phyloP scores from a whole-genome alignment of 176 grass and related monocot genomes.

The Areca catechu region DNA sequence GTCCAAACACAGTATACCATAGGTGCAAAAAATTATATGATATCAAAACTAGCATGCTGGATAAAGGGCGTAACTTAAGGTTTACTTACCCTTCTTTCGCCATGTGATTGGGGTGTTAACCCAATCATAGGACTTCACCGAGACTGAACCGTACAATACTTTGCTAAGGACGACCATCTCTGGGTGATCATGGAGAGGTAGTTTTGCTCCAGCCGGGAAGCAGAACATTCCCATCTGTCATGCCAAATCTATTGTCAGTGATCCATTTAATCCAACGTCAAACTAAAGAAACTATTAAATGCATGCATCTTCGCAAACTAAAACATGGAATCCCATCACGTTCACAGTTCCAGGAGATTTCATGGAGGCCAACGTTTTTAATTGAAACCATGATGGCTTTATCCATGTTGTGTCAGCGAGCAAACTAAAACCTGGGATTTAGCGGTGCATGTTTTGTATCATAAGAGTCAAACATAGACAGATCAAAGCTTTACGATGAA shows the following conservation, averaged over 20 bases:
- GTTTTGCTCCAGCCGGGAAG: slow-evolving; percentile 62
- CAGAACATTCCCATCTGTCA: slow-evolving; percentile 77
- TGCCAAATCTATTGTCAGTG: not conserved
- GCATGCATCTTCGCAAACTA: not conserved
- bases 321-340: not conserved
- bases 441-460: no score
- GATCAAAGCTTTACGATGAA: no score
- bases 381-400: no score
- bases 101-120: slow-evolving; percentile 14
- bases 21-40: no score
- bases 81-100: slow-evolving; percentile 28
- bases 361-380: no score
- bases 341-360: no score
- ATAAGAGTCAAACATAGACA: no score
- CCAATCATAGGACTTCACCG: slow-evolving; percentile 66
- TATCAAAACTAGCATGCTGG: no score
- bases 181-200: slow-evolving; percentile 86
- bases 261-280: not conserved
- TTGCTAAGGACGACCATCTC: slow-evolving; percentile 81
- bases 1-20: no score
- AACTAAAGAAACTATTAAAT: not conserved
- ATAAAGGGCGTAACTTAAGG: not conserved
- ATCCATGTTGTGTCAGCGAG: no score
- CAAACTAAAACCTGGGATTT: no score
- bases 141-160: slow-evolving; percentile 51